phyloP scores from a whole-genome alignment of 148 eudicot genomes.

The Rhododendron vialii region DNA sequence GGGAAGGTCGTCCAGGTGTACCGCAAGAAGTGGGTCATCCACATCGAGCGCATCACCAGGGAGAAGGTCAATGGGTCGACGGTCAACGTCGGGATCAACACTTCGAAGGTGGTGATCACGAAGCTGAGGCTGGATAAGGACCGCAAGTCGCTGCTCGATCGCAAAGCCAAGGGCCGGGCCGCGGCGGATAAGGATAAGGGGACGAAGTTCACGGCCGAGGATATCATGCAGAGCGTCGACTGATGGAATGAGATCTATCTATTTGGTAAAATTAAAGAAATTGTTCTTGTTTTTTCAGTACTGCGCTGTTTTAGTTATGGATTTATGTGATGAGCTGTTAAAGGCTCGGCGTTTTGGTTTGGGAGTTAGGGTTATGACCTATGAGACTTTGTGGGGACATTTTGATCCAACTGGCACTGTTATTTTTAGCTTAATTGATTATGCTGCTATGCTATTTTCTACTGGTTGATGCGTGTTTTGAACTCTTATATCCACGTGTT shows the following conservation, averaged over 20 bases:
- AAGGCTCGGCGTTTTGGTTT: too few species aligned
- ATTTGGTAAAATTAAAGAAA: not conserved
- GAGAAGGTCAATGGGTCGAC: constrained; percentile 73
- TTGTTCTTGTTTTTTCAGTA: not conserved
- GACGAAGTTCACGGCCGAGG: constrained; percentile 58
- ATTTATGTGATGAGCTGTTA: not conserved
- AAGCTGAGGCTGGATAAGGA: constrained; percentile 69
- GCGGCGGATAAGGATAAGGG: constrained; percentile 76
- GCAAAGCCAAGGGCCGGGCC: constrained; percentile 67
- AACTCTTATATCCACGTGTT: not conserved
- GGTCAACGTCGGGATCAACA: constrained; percentile 56
- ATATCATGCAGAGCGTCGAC: constrained; percentile 48
- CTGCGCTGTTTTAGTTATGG: not conserved
- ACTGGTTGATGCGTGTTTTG: not conserved
- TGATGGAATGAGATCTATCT: constrained; percentile 2
- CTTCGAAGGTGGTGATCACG: constrained; percentile 49
- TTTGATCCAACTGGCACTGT: not conserved
- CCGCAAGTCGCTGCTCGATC: constrained; percentile 51
- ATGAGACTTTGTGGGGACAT: not conserved
- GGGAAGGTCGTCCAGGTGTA: constrained; percentile 26
- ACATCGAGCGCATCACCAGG: constrained; percentile 62
- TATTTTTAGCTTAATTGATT: not conserved
- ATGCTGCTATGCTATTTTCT: not conserved
- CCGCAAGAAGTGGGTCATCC: constrained; percentile 31
- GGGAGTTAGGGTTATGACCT: not conserved